Conservation (phyloP, 768 basidiomycete species). For the Suillus sp. region DNA sequence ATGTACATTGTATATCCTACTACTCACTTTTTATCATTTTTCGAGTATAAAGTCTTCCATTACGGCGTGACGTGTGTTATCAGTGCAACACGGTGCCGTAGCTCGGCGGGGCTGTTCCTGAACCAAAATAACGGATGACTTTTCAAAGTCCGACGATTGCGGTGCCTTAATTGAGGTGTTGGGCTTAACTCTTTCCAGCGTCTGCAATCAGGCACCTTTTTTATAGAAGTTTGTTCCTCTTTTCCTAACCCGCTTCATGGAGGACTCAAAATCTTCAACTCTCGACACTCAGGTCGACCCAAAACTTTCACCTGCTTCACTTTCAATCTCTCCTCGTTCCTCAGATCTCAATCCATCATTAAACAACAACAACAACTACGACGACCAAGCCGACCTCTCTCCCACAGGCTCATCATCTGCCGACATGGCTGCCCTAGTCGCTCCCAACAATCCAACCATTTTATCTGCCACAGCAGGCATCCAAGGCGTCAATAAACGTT, state of each 20-base stretch:
- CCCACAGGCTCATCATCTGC: constrained; percentile 12
- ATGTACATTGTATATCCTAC: no score
- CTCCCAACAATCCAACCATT: constrained; percentile 22
- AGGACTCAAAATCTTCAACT: constrained; percentile 36
- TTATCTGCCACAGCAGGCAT: constrained; percentile 22
- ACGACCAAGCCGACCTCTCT: constrained; percentile 12
- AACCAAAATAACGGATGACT: constrained; percentile 24
- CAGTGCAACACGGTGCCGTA: constrained; percentile 36
- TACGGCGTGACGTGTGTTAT: constrained; percentile 24
- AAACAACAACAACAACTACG: constrained; percentile 5
- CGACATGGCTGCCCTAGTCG: constrained; percentile 40
- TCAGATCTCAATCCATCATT: constrained; percentile 13
- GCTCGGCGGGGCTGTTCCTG: constrained; percentile 38
- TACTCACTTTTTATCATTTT: no score
- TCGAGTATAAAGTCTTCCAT: background rate
- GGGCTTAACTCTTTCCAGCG: constrained; percentile 32
- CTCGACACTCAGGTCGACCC: constrained; percentile 26
- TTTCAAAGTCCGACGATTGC: constrained; percentile 36
- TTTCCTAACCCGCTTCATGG: constrained; percentile 34
- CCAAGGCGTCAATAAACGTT: constrained; percentile 55
- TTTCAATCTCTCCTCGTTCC: constrained; percentile 16
- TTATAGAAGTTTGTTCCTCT: constrained; percentile 37
- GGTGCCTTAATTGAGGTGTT: constrained; percentile 39
- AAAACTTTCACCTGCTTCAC: constrained; percentile 9
- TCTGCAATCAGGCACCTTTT: constrained; percentile 36